Conservation (phyloP, 1,284 basidiomycete genomes). For the Pyrrhoderma lamaoense region DNA sequence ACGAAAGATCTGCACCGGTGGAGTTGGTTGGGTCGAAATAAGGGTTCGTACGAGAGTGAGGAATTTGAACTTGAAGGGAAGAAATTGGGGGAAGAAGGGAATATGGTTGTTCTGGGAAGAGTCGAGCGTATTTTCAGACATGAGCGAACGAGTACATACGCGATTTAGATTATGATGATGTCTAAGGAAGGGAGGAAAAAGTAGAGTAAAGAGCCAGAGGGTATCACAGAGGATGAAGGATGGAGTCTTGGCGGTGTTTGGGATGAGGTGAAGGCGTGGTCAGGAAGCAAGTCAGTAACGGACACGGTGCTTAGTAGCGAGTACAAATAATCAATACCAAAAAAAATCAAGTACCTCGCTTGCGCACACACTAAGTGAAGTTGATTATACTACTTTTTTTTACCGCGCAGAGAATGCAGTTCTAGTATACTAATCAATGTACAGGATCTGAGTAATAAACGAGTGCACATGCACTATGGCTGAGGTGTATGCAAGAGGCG, state of each 20-base stretch:
- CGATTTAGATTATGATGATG: background rate
- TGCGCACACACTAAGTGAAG: too few relatives aligned
- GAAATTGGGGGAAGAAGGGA: slow-evolving; percentile 13
- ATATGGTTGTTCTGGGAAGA: slow-evolving; percentile 6
- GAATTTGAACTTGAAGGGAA: slow-evolving; percentile 9
- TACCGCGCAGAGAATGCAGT: too few relatives aligned
- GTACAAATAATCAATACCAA: too few relatives aligned
- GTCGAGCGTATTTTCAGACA: slow-evolving; percentile 1
- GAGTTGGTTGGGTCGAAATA: too few relatives aligned
- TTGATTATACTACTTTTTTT: too few relatives aligned
- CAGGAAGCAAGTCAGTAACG: background rate
- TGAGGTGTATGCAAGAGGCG: too few relatives aligned
- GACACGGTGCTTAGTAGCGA: background rate
- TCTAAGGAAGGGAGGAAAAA: background rate
- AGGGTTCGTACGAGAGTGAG: too few relatives aligned
- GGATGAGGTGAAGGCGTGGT: background rate
- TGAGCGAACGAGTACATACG: slow-evolving; percentile 5
- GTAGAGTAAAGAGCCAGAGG: background rate
- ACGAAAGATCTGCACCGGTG: too few relatives aligned
- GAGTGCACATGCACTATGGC: too few relatives aligned
- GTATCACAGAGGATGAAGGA: background rate
- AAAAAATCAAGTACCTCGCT: too few relatives aligned
- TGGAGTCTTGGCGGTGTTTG: slow-evolving; percentile 1
- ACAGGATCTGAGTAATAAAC: too few relatives aligned
- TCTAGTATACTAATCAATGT: too few relatives aligned